Evolutionary conservation across 1,284 basidiomycete genomes (phyloP).

Genomic region (Irpex sp.): DNA sequence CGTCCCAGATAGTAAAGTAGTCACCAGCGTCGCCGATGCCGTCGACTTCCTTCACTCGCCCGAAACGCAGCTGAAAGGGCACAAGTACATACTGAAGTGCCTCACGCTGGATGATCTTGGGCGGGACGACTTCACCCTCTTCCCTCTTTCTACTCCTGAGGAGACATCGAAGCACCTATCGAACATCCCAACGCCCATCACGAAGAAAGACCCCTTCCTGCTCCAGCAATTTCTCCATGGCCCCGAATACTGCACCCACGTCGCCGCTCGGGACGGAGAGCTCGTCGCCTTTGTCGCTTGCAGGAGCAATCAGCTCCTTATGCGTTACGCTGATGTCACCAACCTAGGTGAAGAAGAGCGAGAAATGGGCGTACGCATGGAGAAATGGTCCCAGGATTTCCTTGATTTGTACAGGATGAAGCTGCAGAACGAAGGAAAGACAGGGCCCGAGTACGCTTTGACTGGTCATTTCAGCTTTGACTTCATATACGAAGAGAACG

Average conservation of each 20-base stretch:
- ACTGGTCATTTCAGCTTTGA: constrained; percentile 21
- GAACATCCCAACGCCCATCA: constrained; percentile 13
- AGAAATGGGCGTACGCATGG: constrained; percentile 5
- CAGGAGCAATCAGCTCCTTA: constrained; percentile 16
- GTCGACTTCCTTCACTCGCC: constrained; percentile 15
- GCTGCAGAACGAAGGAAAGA: constrained; percentile 10
- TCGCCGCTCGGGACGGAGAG: constrained; percentile 13
- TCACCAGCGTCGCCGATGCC: constrained; percentile 12
- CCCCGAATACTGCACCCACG: constrained; percentile 18
- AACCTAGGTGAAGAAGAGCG: constrained; percentile 9
- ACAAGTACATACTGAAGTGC: constrained; percentile 15
- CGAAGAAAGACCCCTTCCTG: constrained; percentile 13
- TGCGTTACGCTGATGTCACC: constrained; percentile 17
- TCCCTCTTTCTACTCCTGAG: constrained; percentile 13
- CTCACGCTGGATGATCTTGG: constrained; percentile 16
- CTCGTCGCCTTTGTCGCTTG: constrained; percentile 18
- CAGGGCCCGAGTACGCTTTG: constrained; percentile 6
- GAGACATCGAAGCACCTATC: constrained; percentile 11
- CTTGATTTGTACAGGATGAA: constrained; percentile 11
- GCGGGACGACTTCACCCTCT: constrained; percentile 16
- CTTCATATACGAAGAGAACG: constrained; percentile 16
- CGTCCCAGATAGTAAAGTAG: constrained; percentile 14
- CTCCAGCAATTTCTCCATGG: constrained; percentile 17
- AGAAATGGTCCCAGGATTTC: constrained; percentile 12
- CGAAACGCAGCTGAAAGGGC: constrained; percentile 4